phyloP scores from a whole-genome alignment of 768 basidiomycete species.

The Tulasnella sp. region DNA sequence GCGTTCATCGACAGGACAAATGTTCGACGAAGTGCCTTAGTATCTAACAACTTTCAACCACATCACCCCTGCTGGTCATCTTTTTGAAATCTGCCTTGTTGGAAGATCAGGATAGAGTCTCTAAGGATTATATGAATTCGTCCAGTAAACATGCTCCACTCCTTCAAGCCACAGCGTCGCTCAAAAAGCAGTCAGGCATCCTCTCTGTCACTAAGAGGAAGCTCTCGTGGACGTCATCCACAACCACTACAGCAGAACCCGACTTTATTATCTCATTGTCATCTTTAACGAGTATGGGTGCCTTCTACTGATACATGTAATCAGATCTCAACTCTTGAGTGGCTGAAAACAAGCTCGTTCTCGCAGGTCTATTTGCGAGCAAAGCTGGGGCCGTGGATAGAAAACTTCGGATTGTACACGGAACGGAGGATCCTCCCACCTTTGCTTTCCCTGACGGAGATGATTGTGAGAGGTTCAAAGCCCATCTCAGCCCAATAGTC shows the following conservation, averaged over 20 bases:
- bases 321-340: background rate
- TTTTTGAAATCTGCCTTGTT: too few species aligned
- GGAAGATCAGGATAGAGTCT: too few species aligned
- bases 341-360: background rate
- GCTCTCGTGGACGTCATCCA: constrained; percentile 7
- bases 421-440: constrained; percentile 2
- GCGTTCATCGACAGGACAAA: too few species aligned
- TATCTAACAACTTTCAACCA: too few species aligned
- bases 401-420: background rate
- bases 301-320: background rate
- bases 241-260: constrained; percentile 2
- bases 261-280: constrained; percentile 7
- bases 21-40: too few species aligned
- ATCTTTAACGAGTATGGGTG: background rate
- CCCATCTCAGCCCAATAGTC: background rate
- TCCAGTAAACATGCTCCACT: constrained; percentile 10
- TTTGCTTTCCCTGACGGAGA: constrained; percentile 2
- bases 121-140: constrained; percentile 1
- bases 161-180: constrained; percentile 11
- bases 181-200: constrained; percentile 10
- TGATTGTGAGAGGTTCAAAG: constrained; percentile 10
- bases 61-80: too few species aligned
- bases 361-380: constrained; percentile 9
- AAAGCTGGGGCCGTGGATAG: background rate
- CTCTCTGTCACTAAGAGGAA: constrained; percentile 10